Evolutionary conservation across 2,329 filamentous ascomycete species (phyloP), one percentile per base, ranked within the genome.

Genomic region (Cladosporium sp.): DNA sequence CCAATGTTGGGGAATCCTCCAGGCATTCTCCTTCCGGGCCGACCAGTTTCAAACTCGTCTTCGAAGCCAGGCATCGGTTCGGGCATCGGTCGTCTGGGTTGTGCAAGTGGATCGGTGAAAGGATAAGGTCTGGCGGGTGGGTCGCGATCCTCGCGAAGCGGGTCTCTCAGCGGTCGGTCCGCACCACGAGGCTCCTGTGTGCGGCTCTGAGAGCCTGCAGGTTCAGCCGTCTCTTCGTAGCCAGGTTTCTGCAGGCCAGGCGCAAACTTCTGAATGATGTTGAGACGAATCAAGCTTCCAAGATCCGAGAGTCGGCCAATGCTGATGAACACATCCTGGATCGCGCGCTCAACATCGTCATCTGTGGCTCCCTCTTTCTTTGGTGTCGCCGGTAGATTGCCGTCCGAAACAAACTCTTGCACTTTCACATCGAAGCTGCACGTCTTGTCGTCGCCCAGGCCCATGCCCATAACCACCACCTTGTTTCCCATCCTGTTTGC

Each of bases 41-140:
- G 84, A 68, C 91, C 88, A 67, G 97, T 85, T 69, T 97, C 92
- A 73, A 92, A 90, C 74, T 97, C 93, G 76, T 99, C 94, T 71
- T 98, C 95, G 71, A 98, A 98, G 24, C 87, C 92, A 0, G 95
- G 95, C 0, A 94, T 93, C 0, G 90, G 87, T 71, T 85, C 80
- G 0, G 93, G 93, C 18, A 88, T 75, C 1, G 91, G 91, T 24
- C 83, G 83, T 51, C 86, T 82, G 0, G 85, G 88, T 15, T 85
- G 12, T 85, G 87, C 41, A 91, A 84, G n/a, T 87, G 88, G 73
- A 58, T 77, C 75, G 30, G 74, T 69, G 69, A 89, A 87, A 0
- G 90, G 91, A 69, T 88, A 86, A 4, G 90, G 90, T 15, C 86
- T 84, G 21, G 88, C 88, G 30, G 89, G 90, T 49, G 87, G 79